Conservation (phyloP, 768 basidiomycete genomes). For the Lepiota brunneoincarnata region DNA sequence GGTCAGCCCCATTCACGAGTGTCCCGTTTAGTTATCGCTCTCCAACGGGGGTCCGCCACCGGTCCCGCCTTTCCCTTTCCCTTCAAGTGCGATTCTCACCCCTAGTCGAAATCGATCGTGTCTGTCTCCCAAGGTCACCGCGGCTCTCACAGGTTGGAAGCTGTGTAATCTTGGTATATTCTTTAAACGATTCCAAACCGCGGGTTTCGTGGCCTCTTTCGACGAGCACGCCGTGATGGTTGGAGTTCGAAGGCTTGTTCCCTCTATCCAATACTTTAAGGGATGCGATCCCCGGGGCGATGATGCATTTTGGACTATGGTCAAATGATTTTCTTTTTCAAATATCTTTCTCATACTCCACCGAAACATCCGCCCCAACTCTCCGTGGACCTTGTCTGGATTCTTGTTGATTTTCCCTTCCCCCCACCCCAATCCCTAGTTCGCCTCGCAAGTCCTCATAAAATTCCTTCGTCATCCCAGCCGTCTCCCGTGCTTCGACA, state of each 20-base stretch:
- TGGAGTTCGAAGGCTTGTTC: not conserved
- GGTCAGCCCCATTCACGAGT: not conserved
- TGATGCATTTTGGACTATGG: not conserved
- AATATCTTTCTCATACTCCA: not conserved
- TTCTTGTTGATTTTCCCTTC: not conserved
- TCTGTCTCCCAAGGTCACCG: not conserved
- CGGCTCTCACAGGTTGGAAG: slow-evolving; percentile 9
- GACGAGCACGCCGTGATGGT: not conserved
- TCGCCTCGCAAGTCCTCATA: slow-evolving; percentile 72
- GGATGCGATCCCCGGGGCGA: not conserved
- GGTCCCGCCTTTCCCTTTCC: not conserved
- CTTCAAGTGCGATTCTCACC: not conserved
- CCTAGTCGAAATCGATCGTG: not conserved
- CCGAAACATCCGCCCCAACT: not conserved
- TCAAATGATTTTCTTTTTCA: not conserved
- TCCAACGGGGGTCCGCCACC: not conserved
- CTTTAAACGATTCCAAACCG: slow-evolving; percentile 2
- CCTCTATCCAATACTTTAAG: not conserved
- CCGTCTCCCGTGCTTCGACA: slow-evolving; percentile 65
- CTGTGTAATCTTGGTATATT: slow-evolving; percentile 10
- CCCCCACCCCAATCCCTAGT: slow-evolving; percentile 31
- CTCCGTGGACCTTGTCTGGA: not conserved
- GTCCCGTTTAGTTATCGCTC: not conserved
- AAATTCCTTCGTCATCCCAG: slow-evolving; percentile 69
- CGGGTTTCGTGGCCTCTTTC: not conserved